Base-by-base conservation (phyloP, 352 stramenopile species). In the Globisporangium spinosum region DNA sequence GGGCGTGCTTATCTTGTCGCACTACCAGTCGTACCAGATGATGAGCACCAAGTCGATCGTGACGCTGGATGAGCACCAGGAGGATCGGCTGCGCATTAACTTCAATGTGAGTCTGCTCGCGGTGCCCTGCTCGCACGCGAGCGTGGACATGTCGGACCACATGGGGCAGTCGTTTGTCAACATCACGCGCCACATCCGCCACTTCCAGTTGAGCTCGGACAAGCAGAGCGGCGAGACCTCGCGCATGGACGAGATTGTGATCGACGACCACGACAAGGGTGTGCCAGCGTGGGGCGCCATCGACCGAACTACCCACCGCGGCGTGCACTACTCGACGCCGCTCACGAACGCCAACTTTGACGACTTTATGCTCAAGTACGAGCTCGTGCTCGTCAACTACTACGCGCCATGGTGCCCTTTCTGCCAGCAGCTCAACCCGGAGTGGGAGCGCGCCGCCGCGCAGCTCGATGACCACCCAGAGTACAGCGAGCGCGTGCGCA, bases 321-420 rank as follows among this genome's bases (percentile, higher is more conserved):
- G 76, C 57, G 76, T 93, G 38, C 82, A 90, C 71, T 90, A 92
- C 79, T 91, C 84, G 45, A 86, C 77, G 51, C 85, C 85, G 66
- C 65, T 95, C 25, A 93, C 78, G 9, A 73, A 65, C 45, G 71
- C 73, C 56, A 93, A 74, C 17, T 95, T 93, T 65, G 80, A 91
- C 67, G 80, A 90, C 49, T 92, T 91, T 60, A 85, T 95, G 76
- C 67, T 67, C 78, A 93, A 91, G 72, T 92, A 95, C 70, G 85
- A 95, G 66, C 76, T 95, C 35, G 85, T 93, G 64, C 73, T 95
- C 34, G 83, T 95, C 57, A 93, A 95, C 67, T 95, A 89, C 62
- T 94, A 93, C 65, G 87, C 87, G 23, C 87, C 85, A 0, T 95
- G 87, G 87, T 95, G 87, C 69, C 80, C 75, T 23, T 95, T 81